A percentile compares a stretch with the other conserved stretches of the same genome.
These are phyloP conservation scores for Arthrobotrys megalospora DNA, from an alignment of 2,329 filamentous ascomycete genomes.

Conservation along the genomic window DNA sequence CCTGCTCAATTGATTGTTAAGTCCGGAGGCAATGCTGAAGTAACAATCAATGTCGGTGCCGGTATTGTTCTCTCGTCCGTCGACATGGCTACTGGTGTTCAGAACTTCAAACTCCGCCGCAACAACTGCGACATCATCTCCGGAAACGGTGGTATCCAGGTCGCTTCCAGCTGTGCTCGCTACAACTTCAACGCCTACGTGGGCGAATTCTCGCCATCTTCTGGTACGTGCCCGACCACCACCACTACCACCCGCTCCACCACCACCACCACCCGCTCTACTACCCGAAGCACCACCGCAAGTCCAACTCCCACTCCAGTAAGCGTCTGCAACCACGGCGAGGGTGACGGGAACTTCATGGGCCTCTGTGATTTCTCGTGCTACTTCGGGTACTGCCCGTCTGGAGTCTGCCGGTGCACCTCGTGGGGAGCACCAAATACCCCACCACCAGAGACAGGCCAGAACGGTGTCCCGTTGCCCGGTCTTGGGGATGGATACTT, in stretches of 20 bases:
- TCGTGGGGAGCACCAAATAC: slow-evolving; percentile 56
- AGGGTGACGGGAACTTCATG: slow-evolving; percentile 66
- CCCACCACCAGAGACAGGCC: slow-evolving; percentile 63
- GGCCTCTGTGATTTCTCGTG: slow-evolving; percentile 67
- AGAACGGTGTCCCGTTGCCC: slow-evolving; percentile 66
- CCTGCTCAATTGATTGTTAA: slow-evolving; percentile 65
- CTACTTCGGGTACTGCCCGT: slow-evolving; percentile 63
- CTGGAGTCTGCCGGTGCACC: slow-evolving; percentile 63
- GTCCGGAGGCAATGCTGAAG: slow-evolving; percentile 63
- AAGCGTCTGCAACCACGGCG: slow-evolving; percentile 62
- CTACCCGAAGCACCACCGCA: slow-evolving; percentile 43
- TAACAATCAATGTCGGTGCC: slow-evolving; percentile 65
- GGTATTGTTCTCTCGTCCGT: slow-evolving; percentile 66
- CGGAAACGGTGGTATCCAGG: slow-evolving; percentile 63
- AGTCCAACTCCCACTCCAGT: slow-evolving; percentile 54
- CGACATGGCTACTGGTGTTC: slow-evolving; percentile 65
- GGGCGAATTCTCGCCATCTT: slow-evolving; percentile 62
- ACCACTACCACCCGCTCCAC: slow-evolving; percentile 46
- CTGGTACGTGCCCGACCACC: slow-evolving; percentile 59
- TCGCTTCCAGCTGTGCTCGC: slow-evolving; percentile 64
- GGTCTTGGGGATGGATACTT: slow-evolving; percentile 67
- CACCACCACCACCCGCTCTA: slow-evolving; percentile 24
- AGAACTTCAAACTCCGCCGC: slow-evolving; percentile 65
- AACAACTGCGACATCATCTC: slow-evolving; percentile 61
- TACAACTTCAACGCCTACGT: slow-evolving; percentile 67